A percentile compares a stretch with the other conserved stretches of the same genome.
These are phyloP conservation scores for Boletellus deceptivus DNA, from an alignment of 1,284 basidiomycete species.

Conservation along the genomic window DNA sequence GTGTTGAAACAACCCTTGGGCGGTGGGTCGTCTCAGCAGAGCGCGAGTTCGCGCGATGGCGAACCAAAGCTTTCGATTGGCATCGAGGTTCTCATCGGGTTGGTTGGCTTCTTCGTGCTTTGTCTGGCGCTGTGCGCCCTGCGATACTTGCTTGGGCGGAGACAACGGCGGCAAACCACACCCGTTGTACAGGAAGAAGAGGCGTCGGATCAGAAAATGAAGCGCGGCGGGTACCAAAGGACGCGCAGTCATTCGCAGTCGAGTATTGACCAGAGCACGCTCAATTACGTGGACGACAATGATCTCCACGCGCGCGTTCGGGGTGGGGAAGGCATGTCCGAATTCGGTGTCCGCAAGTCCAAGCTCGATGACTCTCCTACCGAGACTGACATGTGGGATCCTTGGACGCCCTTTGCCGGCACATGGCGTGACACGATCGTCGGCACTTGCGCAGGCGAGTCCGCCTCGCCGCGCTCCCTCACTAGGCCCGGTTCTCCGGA, in stretches of 20 bases:
- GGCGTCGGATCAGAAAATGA: constrained; percentile 8
- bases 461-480: constrained; percentile 3
- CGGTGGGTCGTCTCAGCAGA: constrained; percentile 12
- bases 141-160: constrained; percentile 48
- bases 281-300: constrained; percentile 26
- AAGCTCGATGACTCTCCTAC: constrained; percentile 1
- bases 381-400: constrained; percentile 15
- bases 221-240: constrained; percentile 23
- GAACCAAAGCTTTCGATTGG: constrained; percentile 51
- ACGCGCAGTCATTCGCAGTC: constrained; percentile 17
- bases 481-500: constrained; percentile 10
- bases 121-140: constrained; percentile 52
- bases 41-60: constrained; percentile 3
- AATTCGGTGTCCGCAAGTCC: constrained; percentile 26
- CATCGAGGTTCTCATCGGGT: constrained; percentile 55
- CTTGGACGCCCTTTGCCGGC: constrained; percentile 24
- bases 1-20: constrained; percentile 57
- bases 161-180: constrained; percentile 27
- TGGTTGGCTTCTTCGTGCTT: constrained; percentile 54
- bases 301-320: neutral
- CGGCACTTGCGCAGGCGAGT: constrained; percentile 28
- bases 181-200: constrained; percentile 9
- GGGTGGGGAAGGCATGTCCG: neutral
- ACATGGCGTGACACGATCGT: constrained; percentile 30
- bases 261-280: constrained; percentile 24